These are phyloP conservation scores for Colletotrichum lindemuthianum DNA, from an alignment of 2,329 filamentous ascomycete species.

Conservation along the genomic window DNA sequence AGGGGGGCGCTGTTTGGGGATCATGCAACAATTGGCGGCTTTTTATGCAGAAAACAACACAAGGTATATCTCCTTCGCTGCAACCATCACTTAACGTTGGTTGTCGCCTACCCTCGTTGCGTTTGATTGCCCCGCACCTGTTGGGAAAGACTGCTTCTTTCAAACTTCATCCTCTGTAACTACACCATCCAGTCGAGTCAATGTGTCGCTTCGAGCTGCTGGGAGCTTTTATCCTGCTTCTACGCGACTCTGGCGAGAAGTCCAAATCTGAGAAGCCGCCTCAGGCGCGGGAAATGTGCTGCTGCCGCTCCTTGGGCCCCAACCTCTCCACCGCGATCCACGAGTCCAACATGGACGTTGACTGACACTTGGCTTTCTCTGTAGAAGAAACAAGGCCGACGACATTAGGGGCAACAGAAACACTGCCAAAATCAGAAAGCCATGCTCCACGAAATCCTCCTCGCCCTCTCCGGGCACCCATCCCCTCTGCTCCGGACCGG, in stretches of 20 bases:
- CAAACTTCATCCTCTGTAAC: background rate
- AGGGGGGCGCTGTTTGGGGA: background rate
- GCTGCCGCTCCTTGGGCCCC: conserved; percentile 32
- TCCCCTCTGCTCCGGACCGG: conserved; percentile 81
- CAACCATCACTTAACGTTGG: conserved; percentile 19
- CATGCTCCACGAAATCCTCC: conserved; percentile 99
- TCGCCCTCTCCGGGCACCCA: conserved; percentile 93
- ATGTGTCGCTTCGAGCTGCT: conserved; percentile 67
- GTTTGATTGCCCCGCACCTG: conserved; percentile 8
- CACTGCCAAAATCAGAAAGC: conserved; percentile 33
- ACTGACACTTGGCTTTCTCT: conserved; percentile 15
- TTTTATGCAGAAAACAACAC: conserved; percentile 20
- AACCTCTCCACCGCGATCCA: conserved; percentile 2
- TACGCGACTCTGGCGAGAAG: conserved; percentile 55
- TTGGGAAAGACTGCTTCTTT: background rate
- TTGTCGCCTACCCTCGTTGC: background rate
- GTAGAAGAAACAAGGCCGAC: background rate
- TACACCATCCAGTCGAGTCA: conserved; percentile 20
- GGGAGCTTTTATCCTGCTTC: conserved; percentile 59
- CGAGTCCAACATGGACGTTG: background rate
- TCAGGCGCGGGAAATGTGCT: conserved; percentile 25
- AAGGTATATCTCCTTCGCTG: background rate
- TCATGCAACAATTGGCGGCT: conserved; percentile 3
- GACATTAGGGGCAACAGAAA: conserved; percentile 8
- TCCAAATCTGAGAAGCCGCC: conserved; percentile 47